phyloP scores from a whole-genome alignment of 2,329 filamentous ascomycete species.

The Cordyceps javanica region DNA sequence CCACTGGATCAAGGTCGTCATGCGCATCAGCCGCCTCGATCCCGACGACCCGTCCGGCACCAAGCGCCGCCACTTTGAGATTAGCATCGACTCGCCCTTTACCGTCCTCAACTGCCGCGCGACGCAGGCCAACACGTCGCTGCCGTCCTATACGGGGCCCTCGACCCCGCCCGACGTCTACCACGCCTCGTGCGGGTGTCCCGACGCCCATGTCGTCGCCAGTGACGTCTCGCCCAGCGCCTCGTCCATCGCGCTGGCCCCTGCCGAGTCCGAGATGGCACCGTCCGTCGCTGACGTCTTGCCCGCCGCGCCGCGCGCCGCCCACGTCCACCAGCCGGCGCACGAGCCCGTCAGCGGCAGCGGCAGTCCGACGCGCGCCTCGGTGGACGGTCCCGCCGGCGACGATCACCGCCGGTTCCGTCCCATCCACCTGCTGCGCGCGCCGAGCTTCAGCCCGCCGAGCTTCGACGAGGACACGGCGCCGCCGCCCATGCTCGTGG shows the following conservation, averaged over 20 bases:
- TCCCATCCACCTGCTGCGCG: conserved; percentile 77
- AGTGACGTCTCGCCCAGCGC: conserved; percentile 65
- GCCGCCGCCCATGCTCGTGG: conserved; percentile 28
- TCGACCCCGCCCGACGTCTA: conserved; percentile 42
- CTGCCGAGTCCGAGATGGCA: conserved; percentile 26
- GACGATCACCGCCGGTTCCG: conserved; percentile 45
- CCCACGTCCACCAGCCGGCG: conserved; percentile 38
- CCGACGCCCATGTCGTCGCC: conserved; percentile 41
- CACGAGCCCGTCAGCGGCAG: conserved; percentile 26
- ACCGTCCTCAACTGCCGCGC: conserved; percentile 89
- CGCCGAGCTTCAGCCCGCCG: conserved; percentile 82
- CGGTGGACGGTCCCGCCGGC: conserved; percentile 10
- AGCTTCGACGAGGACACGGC: conserved; percentile 69
- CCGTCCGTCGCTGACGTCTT: conserved; percentile 26
- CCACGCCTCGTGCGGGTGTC: conserved; percentile 47
- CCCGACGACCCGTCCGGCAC: conserved; percentile 62
- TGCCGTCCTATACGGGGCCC: conserved; percentile 66
- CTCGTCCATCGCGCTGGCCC: conserved; percentile 43
- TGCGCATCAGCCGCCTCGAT: conserved; percentile 83
- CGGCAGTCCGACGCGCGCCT: conserved; percentile 14
- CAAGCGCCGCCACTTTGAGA: conserved; percentile 86
- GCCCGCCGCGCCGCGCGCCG: conserved; percentile 49
- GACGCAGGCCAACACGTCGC: conserved; percentile 80
- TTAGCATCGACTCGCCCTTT: conserved; percentile 92
- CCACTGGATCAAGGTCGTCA: conserved; percentile 96